These are phyloP conservation scores for Nitzschia palea DNA, from an alignment of 108 stramenopile species.

Conservation along the genomic window DNA sequence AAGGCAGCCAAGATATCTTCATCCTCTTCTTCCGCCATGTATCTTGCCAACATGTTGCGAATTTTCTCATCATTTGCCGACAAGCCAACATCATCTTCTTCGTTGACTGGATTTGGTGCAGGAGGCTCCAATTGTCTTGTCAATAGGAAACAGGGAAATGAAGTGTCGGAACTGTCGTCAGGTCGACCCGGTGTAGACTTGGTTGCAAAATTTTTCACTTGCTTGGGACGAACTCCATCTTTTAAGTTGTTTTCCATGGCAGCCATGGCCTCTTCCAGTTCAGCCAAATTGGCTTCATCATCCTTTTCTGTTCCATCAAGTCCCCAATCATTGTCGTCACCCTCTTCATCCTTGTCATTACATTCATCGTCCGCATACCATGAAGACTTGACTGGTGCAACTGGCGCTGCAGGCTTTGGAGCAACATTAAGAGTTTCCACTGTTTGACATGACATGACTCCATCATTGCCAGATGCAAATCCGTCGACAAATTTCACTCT, in stretches of 20 bases:
- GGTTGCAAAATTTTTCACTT: conserved; percentile 8
- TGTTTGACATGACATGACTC: conserved; percentile 46
- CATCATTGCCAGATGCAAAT: conserved; percentile 45
- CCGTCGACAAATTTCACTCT: conserved; percentile 23
- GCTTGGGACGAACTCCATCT: conserved; percentile 6
- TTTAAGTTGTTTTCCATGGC: conserved; percentile 37
- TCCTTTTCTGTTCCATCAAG: conserved; percentile 16
- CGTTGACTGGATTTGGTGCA: conserved; percentile 23
- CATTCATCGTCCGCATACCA: conserved; percentile 26
- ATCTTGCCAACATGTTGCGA: conserved; percentile 72
- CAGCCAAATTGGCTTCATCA: conserved; percentile 39
- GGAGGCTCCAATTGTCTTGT: conserved; percentile 58
- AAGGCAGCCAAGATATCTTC: conserved; percentile 67
- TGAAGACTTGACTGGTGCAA: conserved; percentile 21
- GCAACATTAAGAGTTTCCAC: conserved; percentile 19
- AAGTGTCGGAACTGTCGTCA: conserved; percentile 5
- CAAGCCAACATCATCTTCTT: conserved; percentile 73
- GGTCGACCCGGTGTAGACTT: background rate
- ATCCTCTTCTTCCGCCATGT: conserved; percentile 88
- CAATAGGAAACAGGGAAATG: conserved; percentile 47
- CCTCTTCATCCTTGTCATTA: conserved; percentile 24
- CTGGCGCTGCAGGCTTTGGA: conserved; percentile 2
- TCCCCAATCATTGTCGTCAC: conserved; percentile 56
- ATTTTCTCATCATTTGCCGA: conserved; percentile 62
- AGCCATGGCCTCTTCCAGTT: conserved; percentile 64